Evolutionary conservation across 805 yeast genomes (phyloP).

Genomic region (Yamadazyma laniorum): DNA sequence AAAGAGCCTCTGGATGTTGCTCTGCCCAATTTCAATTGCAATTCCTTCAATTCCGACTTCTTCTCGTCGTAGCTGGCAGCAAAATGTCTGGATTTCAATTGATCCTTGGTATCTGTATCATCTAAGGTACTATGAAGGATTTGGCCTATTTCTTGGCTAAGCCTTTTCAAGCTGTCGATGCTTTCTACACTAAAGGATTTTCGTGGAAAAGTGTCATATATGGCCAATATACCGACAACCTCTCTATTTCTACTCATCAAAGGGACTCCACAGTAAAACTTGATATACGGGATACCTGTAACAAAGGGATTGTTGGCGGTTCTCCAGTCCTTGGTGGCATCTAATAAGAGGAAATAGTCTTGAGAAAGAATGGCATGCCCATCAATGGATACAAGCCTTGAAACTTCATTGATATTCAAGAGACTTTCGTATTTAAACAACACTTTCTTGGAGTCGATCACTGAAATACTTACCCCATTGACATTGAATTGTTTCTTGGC

Average conservation of each 20-base stretch:
- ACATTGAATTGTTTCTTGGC: conserved; percentile 44
- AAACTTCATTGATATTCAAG: conserved; percentile 49
- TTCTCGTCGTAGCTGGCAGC: conserved; percentile 11
- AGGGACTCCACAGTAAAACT: conserved; percentile 67
- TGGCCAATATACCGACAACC: conserved; percentile 56
- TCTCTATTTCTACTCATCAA: conserved; percentile 27
- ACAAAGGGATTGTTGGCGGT: conserved; percentile 61
- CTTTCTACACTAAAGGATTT: conserved; percentile 32
- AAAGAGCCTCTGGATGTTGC: conserved; percentile 48
- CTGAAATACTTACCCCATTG: conserved; percentile 56
- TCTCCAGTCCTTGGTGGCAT: conserved; percentile 73
- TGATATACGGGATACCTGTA: conserved; percentile 55
- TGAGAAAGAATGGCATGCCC: conserved; percentile 64
- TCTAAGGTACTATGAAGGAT: conserved; percentile 28
- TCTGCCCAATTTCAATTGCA: conserved; percentile 46
- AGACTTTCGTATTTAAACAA: conserved; percentile 49
- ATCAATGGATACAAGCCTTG: conserved; percentile 60
- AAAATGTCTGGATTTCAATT: neutral
- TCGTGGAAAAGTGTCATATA: conserved; percentile 52
- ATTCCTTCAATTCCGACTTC: conserved; percentile 27
- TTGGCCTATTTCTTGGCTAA: conserved; percentile 42
- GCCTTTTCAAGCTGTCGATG: conserved; percentile 33
- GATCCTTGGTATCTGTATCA: conserved; percentile 9
- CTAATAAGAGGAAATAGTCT: conserved; percentile 52
- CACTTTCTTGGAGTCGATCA: conserved; percentile 50